Base-by-base conservation (phyloP, 1,284 basidiomycete genomes). In the Sporisorium scitamineum region DNA sequence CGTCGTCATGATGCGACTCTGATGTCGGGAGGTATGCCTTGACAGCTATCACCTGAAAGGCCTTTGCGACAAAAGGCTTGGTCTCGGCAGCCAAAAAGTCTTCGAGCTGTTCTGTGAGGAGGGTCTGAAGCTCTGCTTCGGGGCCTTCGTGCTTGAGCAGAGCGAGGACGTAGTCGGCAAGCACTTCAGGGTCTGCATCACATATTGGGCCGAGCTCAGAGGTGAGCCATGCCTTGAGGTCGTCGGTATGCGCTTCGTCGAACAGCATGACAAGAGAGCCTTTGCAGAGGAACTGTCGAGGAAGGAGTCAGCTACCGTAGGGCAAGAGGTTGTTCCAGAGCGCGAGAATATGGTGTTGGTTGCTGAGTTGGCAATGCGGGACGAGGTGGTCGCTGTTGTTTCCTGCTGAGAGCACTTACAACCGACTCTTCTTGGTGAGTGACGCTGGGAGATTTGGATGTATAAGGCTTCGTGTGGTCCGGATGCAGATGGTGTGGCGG, bases 161-260 rank as follows among this genome's bases (percentile, higher is more conserved):
- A n/a, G 95, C 95, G 54, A 97, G 90, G 78, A 97, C 92, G 85
- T 97, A 98, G 85, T 97, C 94, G 14, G 94, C 92, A 55, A 98
- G 90, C 22, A 95, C 94, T 34, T 92, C 91, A 26, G 95, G 95
- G 85, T 97, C 95, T 58, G 95, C 95, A 86, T 98, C 95, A 85
- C 94, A 97, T 88, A 81, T 82, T 31, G 79, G 79, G 52, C 70
- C 80, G n/a, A 82, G 73, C 61, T 80, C 78, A 2, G 80, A 58
- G 26, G 80, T 73, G 54, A 82, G 78, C 81, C 81, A 82, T 5
- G 75, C 61, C 62, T 82, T 82, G 55, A 82, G 69, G 31, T 80
- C 70, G 41, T 75, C 76, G 10, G 70, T 71, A 50, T 82, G 79
- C 3, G 67, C 74, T 31, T 69, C 61, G 52, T 80, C 73, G 42